Base-by-base conservation (phyloP, 768 basidiomycete species). In the Asterophora parasitica region DNA sequence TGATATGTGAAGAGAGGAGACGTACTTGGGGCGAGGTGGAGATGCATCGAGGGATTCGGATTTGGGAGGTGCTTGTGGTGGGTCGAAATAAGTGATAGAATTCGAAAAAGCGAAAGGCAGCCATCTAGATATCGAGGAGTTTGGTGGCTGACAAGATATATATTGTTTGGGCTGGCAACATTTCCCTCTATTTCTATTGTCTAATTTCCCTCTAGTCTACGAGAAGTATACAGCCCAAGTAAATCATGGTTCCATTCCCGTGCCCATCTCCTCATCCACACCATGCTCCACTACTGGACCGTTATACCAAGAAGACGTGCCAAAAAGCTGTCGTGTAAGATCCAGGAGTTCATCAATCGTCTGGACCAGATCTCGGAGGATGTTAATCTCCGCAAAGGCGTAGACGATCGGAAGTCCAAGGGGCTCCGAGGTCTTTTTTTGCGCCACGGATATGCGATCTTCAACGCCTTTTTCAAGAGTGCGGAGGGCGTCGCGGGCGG, bases 231-330 rank as follows among this genome's bases (percentile, higher is more conserved):
- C 3, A 23, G 6, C 23, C 23, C 23, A 23, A 23, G 6, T 23
- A 23, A 34, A 37, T 42, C 41, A 27, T 11, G 20, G 33, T 45
- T n/a, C 31, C 35, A 30, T 30, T 28, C 17, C 27, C 12, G 46
- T 17, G 13, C 17, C 28, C 3, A 12, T 17, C 13, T 35, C 36
- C 2, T 48, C 45, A 23, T 38, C 7, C 9, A 26, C 12, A 28
- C 13, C 26, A 37, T 11, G 26, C 4, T 15, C n/a, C 12, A 33
- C 16, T 12, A 35, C 20, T 17, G n/a, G n/a, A 28, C 31, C 34
- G n/a, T 42, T 64, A 55, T 72, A 54, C 75, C 75, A 76, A 20
- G 68, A 58, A 4, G 70, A 68, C 7, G 70, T 71, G 1, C 77
- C 73, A 50, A 78, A 75, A 17, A n/a, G n/a, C n/a, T n/a, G n/a